Conservation (phyloP, 139 green algal genomes). For the Trebouxia sp. region DNA sequence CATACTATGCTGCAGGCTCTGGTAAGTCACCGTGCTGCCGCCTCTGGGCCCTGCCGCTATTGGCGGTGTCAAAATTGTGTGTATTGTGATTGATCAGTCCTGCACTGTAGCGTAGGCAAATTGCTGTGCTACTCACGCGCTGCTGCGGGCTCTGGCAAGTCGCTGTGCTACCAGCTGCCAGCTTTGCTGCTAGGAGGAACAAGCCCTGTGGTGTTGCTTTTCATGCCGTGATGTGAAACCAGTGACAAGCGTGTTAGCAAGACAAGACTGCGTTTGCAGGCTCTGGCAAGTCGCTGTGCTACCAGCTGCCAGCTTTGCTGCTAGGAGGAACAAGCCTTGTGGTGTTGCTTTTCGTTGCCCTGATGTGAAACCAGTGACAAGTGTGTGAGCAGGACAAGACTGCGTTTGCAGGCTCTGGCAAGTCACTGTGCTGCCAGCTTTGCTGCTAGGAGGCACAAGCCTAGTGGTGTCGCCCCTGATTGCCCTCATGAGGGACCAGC, state of each 20-base stretch:
- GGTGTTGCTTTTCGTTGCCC: slow-evolving; percentile 86
- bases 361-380: slow-evolving; percentile 86
- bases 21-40: slow-evolving; percentile 94
- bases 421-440: slow-evolving; percentile 87
- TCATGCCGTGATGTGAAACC: slow-evolving; percentile 90
- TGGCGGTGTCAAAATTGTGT: slow-evolving; percentile 45
- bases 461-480: slow-evolving; percentile 91
- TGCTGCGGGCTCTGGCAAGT: slow-evolving; percentile 80
- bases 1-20: slow-evolving; percentile 46
- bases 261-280: slow-evolving; percentile 54
- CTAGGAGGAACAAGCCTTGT: slow-evolving; percentile 77
- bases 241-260: too few species aligned
- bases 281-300: slow-evolving; percentile 89
- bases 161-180: slow-evolving; percentile 90
- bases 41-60: slow-evolving; percentile 81
- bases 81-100: too few species aligned
- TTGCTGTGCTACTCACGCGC: too few species aligned
- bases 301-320: slow-evolving; percentile 87
- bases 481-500: slow-evolving; percentile 91
- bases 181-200: slow-evolving; percentile 74
- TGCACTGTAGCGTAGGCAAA: too few species aligned
- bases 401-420: slow-evolving; percentile 73
- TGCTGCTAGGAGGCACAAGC: slow-evolving; percentile 70
- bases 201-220: slow-evolving; percentile 84
- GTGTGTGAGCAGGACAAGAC: too few species aligned